Evolutionary conservation across 176 grass and related monocot species (phyloP).

Genomic region (Musa beccarii): DNA sequence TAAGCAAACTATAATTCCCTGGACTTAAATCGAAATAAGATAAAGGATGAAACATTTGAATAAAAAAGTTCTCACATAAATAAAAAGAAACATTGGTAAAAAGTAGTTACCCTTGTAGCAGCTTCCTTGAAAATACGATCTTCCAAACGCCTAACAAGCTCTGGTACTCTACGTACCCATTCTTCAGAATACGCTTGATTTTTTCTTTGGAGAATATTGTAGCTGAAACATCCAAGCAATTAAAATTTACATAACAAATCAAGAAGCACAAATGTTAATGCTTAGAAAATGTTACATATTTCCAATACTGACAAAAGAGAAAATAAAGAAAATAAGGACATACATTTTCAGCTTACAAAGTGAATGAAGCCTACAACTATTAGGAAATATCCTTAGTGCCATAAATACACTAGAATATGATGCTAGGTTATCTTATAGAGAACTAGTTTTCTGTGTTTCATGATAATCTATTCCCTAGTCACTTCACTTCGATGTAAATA

Average conservation of each 20-base stretch:
- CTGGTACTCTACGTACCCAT: conserved; percentile 25
- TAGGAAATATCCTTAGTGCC: neutral
- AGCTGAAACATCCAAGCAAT: conserved; percentile 21
- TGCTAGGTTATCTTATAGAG: neutral
- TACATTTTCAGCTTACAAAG: too few species aligned
- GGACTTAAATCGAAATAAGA: neutral
- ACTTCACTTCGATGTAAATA: too few species aligned
- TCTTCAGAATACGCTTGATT: conserved; percentile 13
- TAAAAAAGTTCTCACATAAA: conserved; percentile 6
- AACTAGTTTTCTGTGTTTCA: neutral
- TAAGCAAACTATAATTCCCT: neutral
- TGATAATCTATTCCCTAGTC: neutral
- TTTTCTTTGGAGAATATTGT: conserved; percentile 25
- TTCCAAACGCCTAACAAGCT: conserved; percentile 32
- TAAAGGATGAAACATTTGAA: neutral
- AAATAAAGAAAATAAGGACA: too few species aligned
- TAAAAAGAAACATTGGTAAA: conserved; percentile 12
- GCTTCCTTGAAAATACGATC: conserved; percentile 10
- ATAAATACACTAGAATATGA: neutral
- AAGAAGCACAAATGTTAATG: neutral
- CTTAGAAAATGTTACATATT: neutral
- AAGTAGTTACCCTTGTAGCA: conserved; percentile 8
- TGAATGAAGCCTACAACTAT: too few species aligned
- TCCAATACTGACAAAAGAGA: too few species aligned
- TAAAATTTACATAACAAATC: conserved; percentile 5